Conservation (phyloP, 2,329 filamentous ascomycete species). For the Fusarium albosuccineum region DNA sequence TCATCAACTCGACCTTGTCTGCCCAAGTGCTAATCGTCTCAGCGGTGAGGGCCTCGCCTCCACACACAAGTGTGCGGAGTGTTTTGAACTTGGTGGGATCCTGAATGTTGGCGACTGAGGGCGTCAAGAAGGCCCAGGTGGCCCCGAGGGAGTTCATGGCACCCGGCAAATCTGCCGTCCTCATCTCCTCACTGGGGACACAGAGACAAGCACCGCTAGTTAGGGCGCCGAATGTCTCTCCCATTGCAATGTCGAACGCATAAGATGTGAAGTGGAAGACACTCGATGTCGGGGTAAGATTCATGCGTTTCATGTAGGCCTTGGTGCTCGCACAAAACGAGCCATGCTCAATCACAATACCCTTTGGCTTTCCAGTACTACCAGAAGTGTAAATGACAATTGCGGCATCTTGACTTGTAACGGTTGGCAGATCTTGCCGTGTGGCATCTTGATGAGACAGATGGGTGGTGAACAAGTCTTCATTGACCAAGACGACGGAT, state of each 20-base stretch:
- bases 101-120: slow-evolving; percentile 42
- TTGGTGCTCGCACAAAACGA: slow-evolving; percentile 25
- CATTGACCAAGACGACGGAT: background rate
- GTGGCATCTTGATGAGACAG: background rate
- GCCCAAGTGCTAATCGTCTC: slow-evolving; percentile 37
- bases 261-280: slow-evolving; percentile 44
- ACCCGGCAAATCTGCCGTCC: slow-evolving; percentile 16
- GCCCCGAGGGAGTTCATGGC: slow-evolving; percentile 31
- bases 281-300: slow-evolving; percentile 2
- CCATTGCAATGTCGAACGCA: slow-evolving; percentile 42
- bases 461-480: background rate
- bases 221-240: slow-evolving; percentile 32
- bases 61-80: slow-evolving; percentile 30
- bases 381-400: slow-evolving; percentile 44
- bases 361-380: slow-evolving; percentile 44
- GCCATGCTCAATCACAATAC: slow-evolving; percentile 39
- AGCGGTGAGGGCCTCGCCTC: slow-evolving; percentile 34
- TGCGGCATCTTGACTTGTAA: slow-evolving; percentile 6
- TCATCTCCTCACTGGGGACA: slow-evolving; percentile 42
- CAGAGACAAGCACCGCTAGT: slow-evolving; percentile 40
- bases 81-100: slow-evolving; percentile 33
- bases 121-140: slow-evolving; percentile 44
- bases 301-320: slow-evolving; percentile 29
- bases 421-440: background rate
- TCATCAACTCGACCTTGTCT: slow-evolving; percentile 33